Base-by-base conservation (phyloP, 805 yeast species). In the Myxozyma neglecta region DNA sequence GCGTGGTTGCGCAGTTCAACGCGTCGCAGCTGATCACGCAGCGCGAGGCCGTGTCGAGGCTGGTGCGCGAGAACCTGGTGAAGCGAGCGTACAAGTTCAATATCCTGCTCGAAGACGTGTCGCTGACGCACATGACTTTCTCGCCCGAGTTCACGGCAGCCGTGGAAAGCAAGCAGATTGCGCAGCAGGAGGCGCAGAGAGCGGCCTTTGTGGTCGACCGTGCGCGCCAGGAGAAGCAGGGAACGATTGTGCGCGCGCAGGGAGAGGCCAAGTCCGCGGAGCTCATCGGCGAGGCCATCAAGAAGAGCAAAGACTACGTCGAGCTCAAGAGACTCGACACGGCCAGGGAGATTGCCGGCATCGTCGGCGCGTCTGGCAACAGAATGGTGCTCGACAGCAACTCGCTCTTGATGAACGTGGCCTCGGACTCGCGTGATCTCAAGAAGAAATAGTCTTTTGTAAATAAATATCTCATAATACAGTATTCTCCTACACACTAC, bases 251-350 rank as follows among this genome's bases (percentile, higher is more conserved):
- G 60, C 90, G 88, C 76, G 98, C 99, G 11, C 89, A 90, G 75
- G 99, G 99, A 85, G 99, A 94, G 79, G 99, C 99, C 68, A 86
- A 90, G 74, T 89, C 97, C 57, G 99, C 99, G 39, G 96, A 92
- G 76, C 86, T 94, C 79, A 91, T 94, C 79, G 99, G 99, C 85
- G 99, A 94, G 68, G 98, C 99, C 57, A 93, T 94, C 76, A 94
- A 93, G 81, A 94, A 93, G 77, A 89, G 96, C 29, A 89, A 83
- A 76, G 99, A 93, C 75, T 94, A 94, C 75, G 96, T 94, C 54
- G 99, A 94, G 76, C 84, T 94, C 77, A 94, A 93, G 81, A 87
- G 97, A 78, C 84, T 94, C 74, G 98, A 93, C 74, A 94, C 98
- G 49, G 98, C 99, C 18, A 85, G 92, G 72, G 99, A 94, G 72